Evolutionary conservation across 371 early-diverging fungal species (phyloP).

Genomic region (Lichtheimia hyalospora): DNA sequence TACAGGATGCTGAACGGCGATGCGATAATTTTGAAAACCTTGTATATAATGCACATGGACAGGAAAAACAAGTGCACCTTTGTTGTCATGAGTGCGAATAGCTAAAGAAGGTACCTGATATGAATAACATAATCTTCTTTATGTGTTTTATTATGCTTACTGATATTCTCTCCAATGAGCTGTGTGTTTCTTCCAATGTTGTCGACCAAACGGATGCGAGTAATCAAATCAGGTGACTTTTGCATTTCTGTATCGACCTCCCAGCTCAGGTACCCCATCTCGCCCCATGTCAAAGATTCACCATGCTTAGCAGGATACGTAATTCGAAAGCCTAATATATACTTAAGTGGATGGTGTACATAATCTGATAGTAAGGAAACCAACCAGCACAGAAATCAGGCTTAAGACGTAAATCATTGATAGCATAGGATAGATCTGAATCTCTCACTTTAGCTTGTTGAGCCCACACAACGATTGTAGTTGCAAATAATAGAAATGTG

Average conservation of each 20-base stretch:
- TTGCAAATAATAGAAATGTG: too few species aligned
- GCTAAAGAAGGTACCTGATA: slow-evolving; percentile 2
- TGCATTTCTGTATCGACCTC: slow-evolving; percentile 21
- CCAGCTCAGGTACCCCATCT: slow-evolving; percentile 22
- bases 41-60: slow-evolving; percentile 20
- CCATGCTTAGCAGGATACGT: slow-evolving; percentile 28
- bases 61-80: slow-evolving; percentile 17
- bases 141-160: slow-evolving; percentile 10
- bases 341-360: background rate
- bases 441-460: too few species aligned
- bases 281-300: slow-evolving; percentile 12
- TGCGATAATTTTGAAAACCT: slow-evolving; percentile 29
- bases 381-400: background rate
- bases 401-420: background rate
- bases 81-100: slow-evolving; percentile 20
- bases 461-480: too few species aligned
- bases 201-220: slow-evolving; percentile 33
- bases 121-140: too few species aligned
- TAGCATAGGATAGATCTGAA: too few species aligned
- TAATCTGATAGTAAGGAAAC: background rate
- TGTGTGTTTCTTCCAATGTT: slow-evolving; percentile 22
- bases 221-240: slow-evolving; percentile 24
- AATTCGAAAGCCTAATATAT: slow-evolving; percentile 21
- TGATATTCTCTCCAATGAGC: slow-evolving; percentile 31
- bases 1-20: slow-evolving; percentile 32